These are phyloP conservation scores for Aspergillus aculeatus DNA, from an alignment of 2,329 filamentous ascomycete genomes.

Conservation along the genomic window DNA sequence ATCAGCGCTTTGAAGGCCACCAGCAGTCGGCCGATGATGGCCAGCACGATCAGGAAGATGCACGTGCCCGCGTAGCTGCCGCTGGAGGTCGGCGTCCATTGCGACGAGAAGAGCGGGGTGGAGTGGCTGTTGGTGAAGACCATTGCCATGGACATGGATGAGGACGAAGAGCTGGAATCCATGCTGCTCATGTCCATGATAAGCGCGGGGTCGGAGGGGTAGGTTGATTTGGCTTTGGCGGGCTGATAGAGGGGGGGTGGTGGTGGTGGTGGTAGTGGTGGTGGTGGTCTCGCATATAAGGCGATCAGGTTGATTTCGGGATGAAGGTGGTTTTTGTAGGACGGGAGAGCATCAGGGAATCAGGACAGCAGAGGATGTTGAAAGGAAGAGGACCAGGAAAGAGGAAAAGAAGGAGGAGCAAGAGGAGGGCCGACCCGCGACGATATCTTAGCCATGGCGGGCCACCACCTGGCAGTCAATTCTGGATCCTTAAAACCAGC, in stretches of 20 bases:
- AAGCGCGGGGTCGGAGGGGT: background rate
- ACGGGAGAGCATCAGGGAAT: background rate
- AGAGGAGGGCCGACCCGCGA: background rate
- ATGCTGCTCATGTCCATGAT: conserved; percentile 22
- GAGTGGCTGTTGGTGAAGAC: conserved; percentile 56
- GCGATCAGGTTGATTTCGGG: background rate
- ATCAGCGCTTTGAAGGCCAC: conserved; percentile 65
- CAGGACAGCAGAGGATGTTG: background rate
- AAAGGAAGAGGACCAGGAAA: background rate
- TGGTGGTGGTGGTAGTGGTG: too few relatives aligned
- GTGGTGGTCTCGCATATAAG: background rate
- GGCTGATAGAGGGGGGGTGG: too few relatives aligned
- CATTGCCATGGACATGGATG: conserved; percentile 36
- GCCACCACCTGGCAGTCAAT: background rate
- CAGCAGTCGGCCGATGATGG: conserved; percentile 66
- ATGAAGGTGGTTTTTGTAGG: background rate
- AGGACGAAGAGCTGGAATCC: conserved; percentile 15
- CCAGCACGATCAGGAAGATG: conserved; percentile 82
- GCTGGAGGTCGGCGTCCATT: conserved; percentile 70
- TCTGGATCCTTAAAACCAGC: background rate
- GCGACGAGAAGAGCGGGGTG: conserved; percentile 64
- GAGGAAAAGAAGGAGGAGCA: background rate
- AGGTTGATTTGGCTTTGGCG: background rate
- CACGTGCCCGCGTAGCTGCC: conserved; percentile 84
- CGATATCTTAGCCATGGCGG: conserved; percentile 2